Percentiles rank a stretch among this genome's conserved stretches.
Evolutionary conservation across 2,329 filamentous ascomycete species (phyloP).

Genomic region (Aspergillus pseudoviridinutans): DNA sequence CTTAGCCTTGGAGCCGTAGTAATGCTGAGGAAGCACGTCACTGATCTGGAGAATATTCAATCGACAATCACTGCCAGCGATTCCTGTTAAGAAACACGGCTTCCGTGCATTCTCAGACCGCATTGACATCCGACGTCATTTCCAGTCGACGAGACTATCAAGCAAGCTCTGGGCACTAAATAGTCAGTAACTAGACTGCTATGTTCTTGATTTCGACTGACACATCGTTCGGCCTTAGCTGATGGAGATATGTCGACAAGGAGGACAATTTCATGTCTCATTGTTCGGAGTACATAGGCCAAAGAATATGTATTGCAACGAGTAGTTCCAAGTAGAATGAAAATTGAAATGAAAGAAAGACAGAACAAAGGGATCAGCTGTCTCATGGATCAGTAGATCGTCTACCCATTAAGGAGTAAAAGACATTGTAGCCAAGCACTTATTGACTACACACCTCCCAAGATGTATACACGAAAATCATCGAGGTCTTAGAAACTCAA

Average conservation of each 20-base stretch:
- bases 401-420: not conserved
- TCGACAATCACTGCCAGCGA: not conserved
- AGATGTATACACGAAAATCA: not conserved
- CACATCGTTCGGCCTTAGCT: not conserved
- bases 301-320: not conserved
- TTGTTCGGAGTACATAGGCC: not conserved
- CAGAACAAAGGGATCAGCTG: not conserved
- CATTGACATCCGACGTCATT: not conserved
- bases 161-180: not conserved
- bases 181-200: not conserved
- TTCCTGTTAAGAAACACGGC: not conserved
- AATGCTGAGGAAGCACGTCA: conserved; percentile 27
- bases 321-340: not conserved
- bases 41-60: conserved; percentile 24
- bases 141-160: not conserved
- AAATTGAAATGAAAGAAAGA: not conserved
- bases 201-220: not conserved
- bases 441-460: not conserved
- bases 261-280: not conserved
- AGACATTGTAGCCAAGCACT: not conserved
- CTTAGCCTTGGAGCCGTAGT: conserved; percentile 31
- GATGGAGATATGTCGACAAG: not conserved
- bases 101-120: not conserved
- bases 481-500: not conserved
- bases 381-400: not conserved